Evolutionary conservation across 2,329 filamentous ascomycete genomes (phyloP).

Genomic region (Pseudocercospora eumusae): DNA sequence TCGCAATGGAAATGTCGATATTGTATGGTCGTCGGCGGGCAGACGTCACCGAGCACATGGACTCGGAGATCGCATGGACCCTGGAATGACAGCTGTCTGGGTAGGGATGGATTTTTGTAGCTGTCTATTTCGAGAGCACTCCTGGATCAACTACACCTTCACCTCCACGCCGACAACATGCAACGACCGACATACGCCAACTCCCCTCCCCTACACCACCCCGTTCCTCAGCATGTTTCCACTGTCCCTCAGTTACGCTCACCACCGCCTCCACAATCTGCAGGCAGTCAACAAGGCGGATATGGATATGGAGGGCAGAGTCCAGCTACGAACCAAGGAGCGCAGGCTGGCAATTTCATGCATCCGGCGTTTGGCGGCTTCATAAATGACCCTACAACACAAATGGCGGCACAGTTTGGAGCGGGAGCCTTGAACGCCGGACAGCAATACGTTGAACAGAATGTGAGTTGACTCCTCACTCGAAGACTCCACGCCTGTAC

Average conservation of each 20-base stretch:
- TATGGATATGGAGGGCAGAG: conserved; percentile 60
- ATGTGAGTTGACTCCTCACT: too few species aligned
- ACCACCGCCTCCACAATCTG: conserved; percentile 74
- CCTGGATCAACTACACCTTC: neutral
- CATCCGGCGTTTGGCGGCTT: conserved; percentile 78
- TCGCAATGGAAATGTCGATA: neutral
- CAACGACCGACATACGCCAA: conserved; percentile 80
- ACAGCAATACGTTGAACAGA: conserved; percentile 93
- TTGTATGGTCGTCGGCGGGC: neutral
- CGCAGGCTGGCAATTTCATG: conserved; percentile 40
- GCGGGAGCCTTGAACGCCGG: conserved; percentile 89
- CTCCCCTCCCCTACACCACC: conserved; percentile 93
- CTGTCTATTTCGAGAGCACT: neutral
- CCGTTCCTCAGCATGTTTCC: conserved; percentile 96
- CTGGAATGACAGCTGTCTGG: neutral
- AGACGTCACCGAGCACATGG: conserved; percentile 4
- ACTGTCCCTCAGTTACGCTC: conserved; percentile 96
- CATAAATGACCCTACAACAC: conserved; percentile 92
- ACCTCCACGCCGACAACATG: conserved; percentile 63
- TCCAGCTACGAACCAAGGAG: conserved; percentile 55
- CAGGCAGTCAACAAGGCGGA: conserved; percentile 64
- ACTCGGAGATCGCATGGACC: neutral
- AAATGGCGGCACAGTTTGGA: conserved; percentile 92
- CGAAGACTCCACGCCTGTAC: too few species aligned
- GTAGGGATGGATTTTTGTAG: neutral